A percentile compares a stretch with the other conserved stretches of the same genome.
Evolutionary conservation across 2,329 filamentous ascomycete genomes (phyloP).

Genomic region (Pseudogymnoascus sp.): DNA sequence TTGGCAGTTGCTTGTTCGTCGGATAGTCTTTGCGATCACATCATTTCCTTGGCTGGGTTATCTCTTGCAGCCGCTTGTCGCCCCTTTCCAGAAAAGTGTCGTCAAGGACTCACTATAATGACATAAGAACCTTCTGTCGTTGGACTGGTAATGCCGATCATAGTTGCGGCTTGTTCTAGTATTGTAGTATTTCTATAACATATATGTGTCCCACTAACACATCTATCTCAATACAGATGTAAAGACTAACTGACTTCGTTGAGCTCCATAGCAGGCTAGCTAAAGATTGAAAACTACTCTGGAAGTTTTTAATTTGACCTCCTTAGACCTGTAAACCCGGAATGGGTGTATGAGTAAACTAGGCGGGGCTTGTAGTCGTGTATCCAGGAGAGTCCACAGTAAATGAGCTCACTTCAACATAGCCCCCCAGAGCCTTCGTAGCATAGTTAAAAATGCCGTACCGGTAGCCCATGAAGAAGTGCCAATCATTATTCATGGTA

Average conservation of each 20-base stretch:
- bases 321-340: no score
- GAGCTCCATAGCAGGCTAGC: no score
- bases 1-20: neutral
- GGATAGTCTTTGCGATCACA: neutral
- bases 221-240: no score
- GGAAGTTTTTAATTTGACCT: no score
- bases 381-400: neutral
- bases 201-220: no score
- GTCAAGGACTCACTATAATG: neutral
- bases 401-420: conserved; percentile 24
- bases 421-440: conserved; percentile 37
- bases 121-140: neutral
- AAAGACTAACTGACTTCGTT: no score
- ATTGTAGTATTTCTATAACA: neutral
- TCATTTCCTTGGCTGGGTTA: neutral
- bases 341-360: no score
- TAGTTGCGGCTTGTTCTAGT: neutral
- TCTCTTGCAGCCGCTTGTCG: neutral
- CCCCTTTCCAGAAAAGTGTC: neutral
- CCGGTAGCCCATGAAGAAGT: conserved; percentile 43
- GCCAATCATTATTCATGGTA: conserved; percentile 36
- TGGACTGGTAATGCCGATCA: neutral
- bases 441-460: conserved; percentile 45
- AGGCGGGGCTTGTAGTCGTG: neutral
- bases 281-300: no score